These are phyloP conservation scores for Zygotorulaspora florentina DNA, from an alignment of 805 yeast species.

Conservation along the genomic window DNA sequence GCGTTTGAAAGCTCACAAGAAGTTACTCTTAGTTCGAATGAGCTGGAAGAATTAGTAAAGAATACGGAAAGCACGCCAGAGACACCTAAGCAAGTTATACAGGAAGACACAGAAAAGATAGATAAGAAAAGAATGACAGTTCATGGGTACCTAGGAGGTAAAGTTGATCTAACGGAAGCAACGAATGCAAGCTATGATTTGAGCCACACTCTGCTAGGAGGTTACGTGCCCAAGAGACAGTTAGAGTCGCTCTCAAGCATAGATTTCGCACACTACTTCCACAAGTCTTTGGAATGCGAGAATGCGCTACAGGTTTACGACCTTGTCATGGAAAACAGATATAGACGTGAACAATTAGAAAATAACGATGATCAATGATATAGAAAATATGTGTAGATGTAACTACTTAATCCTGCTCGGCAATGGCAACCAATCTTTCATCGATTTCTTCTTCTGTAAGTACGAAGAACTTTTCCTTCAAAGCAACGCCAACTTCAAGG, in stretches of 20 bases:
- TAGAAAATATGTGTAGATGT: conserved; percentile 1
- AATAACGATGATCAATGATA: conserved; percentile 2
- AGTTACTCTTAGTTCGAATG: conserved; percentile 24
- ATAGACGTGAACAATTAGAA: conserved; percentile 7
- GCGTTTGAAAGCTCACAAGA: conserved; percentile 32
- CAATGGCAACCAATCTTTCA: conserved; percentile 88
- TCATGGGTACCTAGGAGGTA: conserved; percentile 33
- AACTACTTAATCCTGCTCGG: conserved; percentile 76
- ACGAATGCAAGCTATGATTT: conserved; percentile 26
- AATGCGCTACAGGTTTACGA: conserved; percentile 28
- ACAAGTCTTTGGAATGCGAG: conserved; percentile 29
- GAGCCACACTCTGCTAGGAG: conserved; percentile 32
- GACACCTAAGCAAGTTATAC: conserved; percentile 18
- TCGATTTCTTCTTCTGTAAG: conserved; percentile 86
- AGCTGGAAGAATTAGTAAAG: conserved; percentile 24
- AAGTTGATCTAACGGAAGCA: conserved; percentile 25
- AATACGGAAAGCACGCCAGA: conserved; percentile 31
- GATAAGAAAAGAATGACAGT: conserved; percentile 20
- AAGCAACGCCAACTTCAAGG: conserved; percentile 87
- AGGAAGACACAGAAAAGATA: conserved; percentile 16
- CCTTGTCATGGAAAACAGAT: conserved; percentile 17
- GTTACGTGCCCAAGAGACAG: conserved; percentile 32
- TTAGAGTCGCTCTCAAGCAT: conserved; percentile 32
- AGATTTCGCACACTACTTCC: conserved; percentile 34
- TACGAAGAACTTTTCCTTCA: conserved; percentile 62